A percentile compares a stretch with the other conserved stretches of the same genome.
Conservation (phyloP, 257 asterid species). For the Ilex aquifolium region DNA sequence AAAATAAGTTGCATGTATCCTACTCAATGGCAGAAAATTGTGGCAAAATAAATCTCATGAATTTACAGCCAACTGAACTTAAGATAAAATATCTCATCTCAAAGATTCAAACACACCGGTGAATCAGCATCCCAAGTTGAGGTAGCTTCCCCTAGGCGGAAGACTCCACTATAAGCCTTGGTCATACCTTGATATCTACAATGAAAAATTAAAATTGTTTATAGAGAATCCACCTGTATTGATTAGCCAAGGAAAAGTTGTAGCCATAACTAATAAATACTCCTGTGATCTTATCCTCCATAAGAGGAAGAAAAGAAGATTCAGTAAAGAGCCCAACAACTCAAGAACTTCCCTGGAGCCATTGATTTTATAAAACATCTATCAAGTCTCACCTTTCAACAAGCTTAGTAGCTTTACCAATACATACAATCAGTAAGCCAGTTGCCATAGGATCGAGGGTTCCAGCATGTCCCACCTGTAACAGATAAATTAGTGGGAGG, state of each 20-base stretch:
- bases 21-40: neutral
- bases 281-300: no score
- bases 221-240: neutral
- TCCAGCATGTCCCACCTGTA: conserved; percentile 99
- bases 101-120: conserved; percentile 51
- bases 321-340: neutral
- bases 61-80: no score
- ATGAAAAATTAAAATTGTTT: conserved; percentile 12
- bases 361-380: neutral
- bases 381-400: conserved; percentile 65
- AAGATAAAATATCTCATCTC: neutral
- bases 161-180: conserved; percentile 93
- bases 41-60: neutral
- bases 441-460: conserved; percentile 99
- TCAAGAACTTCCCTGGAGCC: neutral
- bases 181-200: conserved; percentile 93
- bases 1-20: neutral
- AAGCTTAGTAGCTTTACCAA: conserved; percentile 92
- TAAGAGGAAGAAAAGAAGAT: neutral
- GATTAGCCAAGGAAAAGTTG: neutral
- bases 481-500: conserved; percentile 14
- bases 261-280: no score
- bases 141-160: conserved; percentile 96
- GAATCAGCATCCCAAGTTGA: conserved; percentile 99
- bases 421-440: conserved; percentile 86